A percentile compares a stretch with the other conserved stretches of the same genome.
Conservation (phyloP, 2,329 filamentous ascomycete species). For the Fusarium nisikadoi region DNA sequence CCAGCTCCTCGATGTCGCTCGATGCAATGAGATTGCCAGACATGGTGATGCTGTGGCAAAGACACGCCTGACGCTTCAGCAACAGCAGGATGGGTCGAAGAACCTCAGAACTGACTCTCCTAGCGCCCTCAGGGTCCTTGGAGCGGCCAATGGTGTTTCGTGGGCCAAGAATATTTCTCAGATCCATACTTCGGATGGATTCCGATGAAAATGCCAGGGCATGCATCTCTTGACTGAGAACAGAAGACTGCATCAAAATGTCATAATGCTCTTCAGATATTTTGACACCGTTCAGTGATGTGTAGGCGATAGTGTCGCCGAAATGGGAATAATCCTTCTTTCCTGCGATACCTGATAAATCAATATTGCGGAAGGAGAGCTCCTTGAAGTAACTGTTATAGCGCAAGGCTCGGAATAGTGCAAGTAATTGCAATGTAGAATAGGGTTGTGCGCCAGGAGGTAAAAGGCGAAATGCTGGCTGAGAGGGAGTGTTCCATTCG, state of each 20-base stretch:
- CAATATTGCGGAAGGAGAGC: constrained; percentile 64
- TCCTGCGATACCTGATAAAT: constrained; percentile 55
- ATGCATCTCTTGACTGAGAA: constrained; percentile 67
- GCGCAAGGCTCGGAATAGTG: constrained; percentile 65
- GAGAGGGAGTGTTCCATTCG: constrained; percentile 55
- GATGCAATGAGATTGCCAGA: constrained; percentile 61
- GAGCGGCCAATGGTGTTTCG: constrained; percentile 35
- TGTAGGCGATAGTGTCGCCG: constrained; percentile 60
- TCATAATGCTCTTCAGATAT: constrained; percentile 61
- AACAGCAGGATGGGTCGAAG: constrained; percentile 62
- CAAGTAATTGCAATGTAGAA: constrained; percentile 63
- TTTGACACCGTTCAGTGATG: constrained; percentile 63
- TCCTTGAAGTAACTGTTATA: constrained; percentile 70
- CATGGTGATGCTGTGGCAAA: constrained; percentile 63
- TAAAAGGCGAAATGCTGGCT: constrained; percentile 65
- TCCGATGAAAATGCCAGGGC: constrained; percentile 66
- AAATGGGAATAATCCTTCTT: constrained; percentile 57
- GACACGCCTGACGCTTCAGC: constrained; percentile 57
- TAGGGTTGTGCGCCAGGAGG: constrained; percentile 56
- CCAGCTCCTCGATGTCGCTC: constrained; percentile 58
- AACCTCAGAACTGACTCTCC: constrained; percentile 53
- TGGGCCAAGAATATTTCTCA: constrained; percentile 56
- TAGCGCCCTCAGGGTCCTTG: constrained; percentile 37
- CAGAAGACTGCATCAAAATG: constrained; percentile 59
- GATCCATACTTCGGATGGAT: constrained; percentile 64